Evolutionary conservation across 768 basidiomycete species (phyloP).

Genomic region (Lactifluus volemus): DNA sequence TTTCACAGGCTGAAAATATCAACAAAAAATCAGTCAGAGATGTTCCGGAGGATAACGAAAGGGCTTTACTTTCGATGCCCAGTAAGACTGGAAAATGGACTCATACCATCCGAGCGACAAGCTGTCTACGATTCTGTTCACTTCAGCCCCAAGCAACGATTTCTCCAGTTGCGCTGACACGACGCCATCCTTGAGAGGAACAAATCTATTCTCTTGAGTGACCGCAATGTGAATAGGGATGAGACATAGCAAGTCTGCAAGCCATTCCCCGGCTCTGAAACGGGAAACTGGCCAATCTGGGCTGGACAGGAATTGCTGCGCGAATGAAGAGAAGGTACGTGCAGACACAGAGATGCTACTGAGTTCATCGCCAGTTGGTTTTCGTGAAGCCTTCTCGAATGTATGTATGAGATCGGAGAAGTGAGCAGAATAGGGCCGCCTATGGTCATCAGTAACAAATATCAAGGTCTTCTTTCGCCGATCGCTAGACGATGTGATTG

Average conservation of each 20-base stretch:
- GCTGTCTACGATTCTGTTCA: slow-evolving; percentile 45
- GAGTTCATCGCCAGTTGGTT: slow-evolving; percentile 42
- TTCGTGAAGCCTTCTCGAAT: slow-evolving; percentile 43
- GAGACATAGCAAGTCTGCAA: slow-evolving; percentile 50
- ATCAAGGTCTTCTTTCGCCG: slow-evolving; percentile 30
- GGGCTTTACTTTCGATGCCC: slow-evolving; percentile 41
- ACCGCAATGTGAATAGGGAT: slow-evolving; percentile 60
- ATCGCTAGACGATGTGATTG: slow-evolving; percentile 18
- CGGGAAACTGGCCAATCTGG: slow-evolving; percentile 26
- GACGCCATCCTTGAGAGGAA: slow-evolving; percentile 53
- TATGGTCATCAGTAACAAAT: slow-evolving; percentile 37
- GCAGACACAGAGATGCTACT: slow-evolving; percentile 31
- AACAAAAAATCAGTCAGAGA: not conserved
- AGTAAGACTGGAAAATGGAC: slow-evolving; percentile 53
- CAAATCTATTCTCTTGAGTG: slow-evolving; percentile 49
- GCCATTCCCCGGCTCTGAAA: slow-evolving; percentile 50
- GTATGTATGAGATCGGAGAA: slow-evolving; percentile 36
- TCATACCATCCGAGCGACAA: slow-evolving; percentile 60
- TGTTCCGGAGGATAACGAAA: not conserved
- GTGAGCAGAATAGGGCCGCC: slow-evolving; percentile 32
- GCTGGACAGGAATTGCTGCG: not conserved
- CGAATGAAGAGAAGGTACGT: slow-evolving; percentile 25
- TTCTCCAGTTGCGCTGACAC: slow-evolving; percentile 41
- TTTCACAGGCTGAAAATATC: slow-evolving; percentile 40
- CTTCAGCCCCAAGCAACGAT: slow-evolving; percentile 49